Conservation (phyloP, 1,284 basidiomycete genomes). For the Coniophora puteana region DNA sequence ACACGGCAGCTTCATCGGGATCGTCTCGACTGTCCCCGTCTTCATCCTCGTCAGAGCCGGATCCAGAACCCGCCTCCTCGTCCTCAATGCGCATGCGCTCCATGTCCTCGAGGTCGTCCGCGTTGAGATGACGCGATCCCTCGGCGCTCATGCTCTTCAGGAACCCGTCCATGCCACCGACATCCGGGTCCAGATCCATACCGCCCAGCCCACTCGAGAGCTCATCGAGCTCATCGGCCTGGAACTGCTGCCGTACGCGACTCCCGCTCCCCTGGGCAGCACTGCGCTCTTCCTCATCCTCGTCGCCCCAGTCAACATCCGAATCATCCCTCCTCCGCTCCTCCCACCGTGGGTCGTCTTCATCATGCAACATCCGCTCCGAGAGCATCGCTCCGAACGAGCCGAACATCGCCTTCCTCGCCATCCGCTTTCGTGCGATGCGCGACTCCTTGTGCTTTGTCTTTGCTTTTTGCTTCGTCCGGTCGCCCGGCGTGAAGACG, state of each 20-base stretch:
- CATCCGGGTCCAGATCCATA: slow-evolving; percentile 61
- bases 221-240: slow-evolving; percentile 27
- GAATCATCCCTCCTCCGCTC: slow-evolving; percentile 60
- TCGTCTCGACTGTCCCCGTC: slow-evolving; percentile 15
- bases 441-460: slow-evolving; percentile 22
- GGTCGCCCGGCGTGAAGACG: slow-evolving; percentile 18
- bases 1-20: slow-evolving; percentile 17
- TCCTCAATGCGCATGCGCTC: slow-evolving; percentile 53
- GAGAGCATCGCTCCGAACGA: slow-evolving; percentile 52
- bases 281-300: slow-evolving; percentile 29
- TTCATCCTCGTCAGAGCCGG: slow-evolving; percentile 27
- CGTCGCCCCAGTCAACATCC: slow-evolving; percentile 71
- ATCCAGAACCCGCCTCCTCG: slow-evolving; percentile 29
- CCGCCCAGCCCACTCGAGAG: slow-evolving; percentile 35
- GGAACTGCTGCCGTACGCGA: slow-evolving; percentile 21
- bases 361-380: slow-evolving; percentile 46
- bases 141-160: slow-evolving; percentile 45
- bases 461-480: slow-evolving; percentile 17
- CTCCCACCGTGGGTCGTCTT: slow-evolving; percentile 40
- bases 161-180: slow-evolving; percentile 53
- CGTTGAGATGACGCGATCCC: slow-evolving; percentile 50
- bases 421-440: slow-evolving; percentile 24
- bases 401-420: slow-evolving; percentile 35
- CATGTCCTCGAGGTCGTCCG: slow-evolving; percentile 62
- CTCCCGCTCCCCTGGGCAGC: slow-evolving; percentile 17